Conservation (phyloP, 2,329 filamentous ascomycete species). For the Cercospora sp. region DNA sequence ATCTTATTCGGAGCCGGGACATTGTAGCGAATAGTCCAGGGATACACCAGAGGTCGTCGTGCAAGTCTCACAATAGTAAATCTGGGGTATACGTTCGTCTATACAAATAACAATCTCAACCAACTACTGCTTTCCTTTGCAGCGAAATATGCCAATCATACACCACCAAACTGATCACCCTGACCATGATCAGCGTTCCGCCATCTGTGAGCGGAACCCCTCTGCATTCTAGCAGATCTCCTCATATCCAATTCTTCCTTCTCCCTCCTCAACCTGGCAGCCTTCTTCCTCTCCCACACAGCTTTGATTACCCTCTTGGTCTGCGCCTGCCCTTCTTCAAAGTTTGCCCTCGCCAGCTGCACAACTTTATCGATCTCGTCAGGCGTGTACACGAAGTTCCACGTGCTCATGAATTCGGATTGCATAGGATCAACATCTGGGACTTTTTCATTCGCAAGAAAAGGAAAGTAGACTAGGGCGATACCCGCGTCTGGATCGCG, state of each 20-base stretch:
- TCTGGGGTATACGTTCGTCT: neutral
- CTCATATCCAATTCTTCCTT: constrained; percentile 40
- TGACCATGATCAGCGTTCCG: constrained; percentile 30
- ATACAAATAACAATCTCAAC: neutral
- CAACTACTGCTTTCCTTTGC: neutral
- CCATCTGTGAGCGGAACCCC: constrained; percentile 23
- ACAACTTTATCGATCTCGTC: constrained; percentile 87
- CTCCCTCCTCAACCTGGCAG: constrained; percentile 58
- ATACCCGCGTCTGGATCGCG: constrained; percentile 80
- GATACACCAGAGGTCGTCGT: neutral
- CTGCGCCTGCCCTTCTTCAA: constrained; percentile 74
- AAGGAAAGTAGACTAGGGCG: constrained; percentile 85
- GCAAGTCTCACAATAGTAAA: neutral
- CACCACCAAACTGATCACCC: constrained; percentile 31
- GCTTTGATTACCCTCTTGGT: constrained; percentile 77
- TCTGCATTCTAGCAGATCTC: constrained; percentile 17
- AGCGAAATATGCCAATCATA: neutral
- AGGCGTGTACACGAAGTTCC: constrained; percentile 96
- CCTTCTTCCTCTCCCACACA: constrained; percentile 90
- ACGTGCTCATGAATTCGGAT: constrained; percentile 87
- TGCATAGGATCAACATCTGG: constrained; percentile 78
- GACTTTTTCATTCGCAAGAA: constrained; percentile 78
- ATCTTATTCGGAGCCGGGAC: no score
- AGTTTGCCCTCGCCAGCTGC: constrained; percentile 80
- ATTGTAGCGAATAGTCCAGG: no score